Conservation (phyloP, 495 filamentous ascomycete genomes). For the Hyphodiscus hymeniophilus region DNA sequence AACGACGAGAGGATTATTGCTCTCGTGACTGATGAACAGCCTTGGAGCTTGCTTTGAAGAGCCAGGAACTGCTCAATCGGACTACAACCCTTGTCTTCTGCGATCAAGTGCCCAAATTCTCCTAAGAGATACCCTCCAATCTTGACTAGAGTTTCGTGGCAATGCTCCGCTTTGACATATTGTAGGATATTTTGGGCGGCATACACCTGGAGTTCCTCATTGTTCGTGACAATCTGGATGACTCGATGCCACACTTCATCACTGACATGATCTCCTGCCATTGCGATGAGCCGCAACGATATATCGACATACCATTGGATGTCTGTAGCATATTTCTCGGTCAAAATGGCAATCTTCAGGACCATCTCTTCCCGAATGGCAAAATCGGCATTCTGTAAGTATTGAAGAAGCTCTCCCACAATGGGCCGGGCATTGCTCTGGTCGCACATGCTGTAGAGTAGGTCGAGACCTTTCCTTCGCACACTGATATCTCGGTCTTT, state of each 20-base stretch:
- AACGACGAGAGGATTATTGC: conserved; percentile 93
- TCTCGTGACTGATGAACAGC: conserved; percentile 78
- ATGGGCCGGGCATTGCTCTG: conserved; percentile 83
- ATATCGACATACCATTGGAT: conserved; percentile 99
- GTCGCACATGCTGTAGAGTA: conserved; percentile 99
- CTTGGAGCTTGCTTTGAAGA: conserved; percentile 80
- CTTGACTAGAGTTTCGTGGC: conserved; percentile 94
- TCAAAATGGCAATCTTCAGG: conserved; percentile 94
- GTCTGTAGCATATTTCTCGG: conserved; percentile 97
- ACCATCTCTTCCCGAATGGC: conserved; percentile 99
- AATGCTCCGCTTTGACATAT: conserved; percentile 83
- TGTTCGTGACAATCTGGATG: conserved; percentile 98
- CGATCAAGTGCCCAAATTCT: conserved; percentile 96
- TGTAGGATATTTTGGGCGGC: conserved; percentile 85
- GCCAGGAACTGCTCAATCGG: conserved; percentile 98
- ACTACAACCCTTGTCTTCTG: conserved; percentile 86
- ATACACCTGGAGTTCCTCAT: conserved; percentile 96
- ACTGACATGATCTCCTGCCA: conserved; percentile 97
- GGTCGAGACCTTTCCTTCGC: conserved; percentile 85
- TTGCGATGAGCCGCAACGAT: conserved; percentile 85
- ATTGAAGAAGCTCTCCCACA: conserved; percentile 86
- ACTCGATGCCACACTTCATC: conserved; percentile 99
- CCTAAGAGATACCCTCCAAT: conserved; percentile 94
- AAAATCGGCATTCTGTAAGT: conserved; percentile 94
- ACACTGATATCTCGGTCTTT: conserved; percentile 97